Conservation (phyloP, 202 grass and related monocot species). For the Setaria italica region DNA sequence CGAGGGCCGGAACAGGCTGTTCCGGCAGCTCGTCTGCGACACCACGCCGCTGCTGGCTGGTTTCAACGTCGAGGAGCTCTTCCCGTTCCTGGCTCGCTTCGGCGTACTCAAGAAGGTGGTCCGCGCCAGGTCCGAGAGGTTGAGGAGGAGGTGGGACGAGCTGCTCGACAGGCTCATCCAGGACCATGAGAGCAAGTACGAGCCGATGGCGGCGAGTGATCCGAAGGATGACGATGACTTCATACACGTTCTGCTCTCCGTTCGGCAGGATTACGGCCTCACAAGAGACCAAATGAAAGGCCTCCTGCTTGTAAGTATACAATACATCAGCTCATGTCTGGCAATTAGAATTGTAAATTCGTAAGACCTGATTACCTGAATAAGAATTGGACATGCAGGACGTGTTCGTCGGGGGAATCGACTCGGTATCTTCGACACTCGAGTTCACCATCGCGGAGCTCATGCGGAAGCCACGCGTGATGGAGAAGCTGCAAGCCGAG, state of each 20-base stretch:
- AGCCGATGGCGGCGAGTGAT: background rate
- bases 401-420: background rate
- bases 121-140: too few relatives aligned
- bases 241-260: constrained; percentile 22
- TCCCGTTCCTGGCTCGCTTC: too few relatives aligned
- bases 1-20: too few relatives aligned
- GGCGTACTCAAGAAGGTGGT: too few relatives aligned
- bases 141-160: constrained; percentile 27
- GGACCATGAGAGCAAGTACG: background rate
- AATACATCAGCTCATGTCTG: background rate
- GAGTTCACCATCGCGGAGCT: constrained; percentile 5
- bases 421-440: background rate
- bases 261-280: background rate
- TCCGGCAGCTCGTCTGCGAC: too few relatives aligned
- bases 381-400: background rate
- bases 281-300: constrained; percentile 7
- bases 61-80: too few relatives aligned
- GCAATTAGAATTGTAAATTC: background rate
- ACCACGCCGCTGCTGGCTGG: too few relatives aligned
- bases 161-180: constrained; percentile 28
- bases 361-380: background rate
- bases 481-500: constrained; percentile 34
- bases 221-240: background rate
- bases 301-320: background rate
- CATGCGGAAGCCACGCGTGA: background rate